A percentile compares a stretch with the other conserved stretches of the same genome.
phyloP scores from a whole-genome alignment of 192 early-diverging fungal species.

The Geranomyces variabilis region DNA sequence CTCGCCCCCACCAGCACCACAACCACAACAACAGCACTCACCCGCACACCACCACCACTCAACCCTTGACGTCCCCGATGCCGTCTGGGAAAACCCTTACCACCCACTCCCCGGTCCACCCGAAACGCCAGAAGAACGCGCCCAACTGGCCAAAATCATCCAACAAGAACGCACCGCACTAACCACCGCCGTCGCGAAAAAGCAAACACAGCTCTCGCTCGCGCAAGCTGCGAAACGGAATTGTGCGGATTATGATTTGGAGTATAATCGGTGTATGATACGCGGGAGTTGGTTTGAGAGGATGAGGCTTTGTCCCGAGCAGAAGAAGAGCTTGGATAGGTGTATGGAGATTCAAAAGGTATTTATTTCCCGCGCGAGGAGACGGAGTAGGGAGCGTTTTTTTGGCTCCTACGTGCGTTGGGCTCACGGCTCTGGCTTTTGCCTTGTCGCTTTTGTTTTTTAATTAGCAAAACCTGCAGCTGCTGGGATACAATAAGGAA shows the following conservation, averaged over 20 bases:
- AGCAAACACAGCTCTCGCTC: conserved; percentile 8
- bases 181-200: conserved; percentile 1
- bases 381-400: not conserved
- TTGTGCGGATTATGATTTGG: conserved; percentile 28
- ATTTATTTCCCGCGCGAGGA: not conserved
- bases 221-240: conserved; percentile 8
- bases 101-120: conserved; percentile 31
- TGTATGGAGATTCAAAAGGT: conserved; percentile 30
- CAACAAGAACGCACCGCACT: conserved; percentile 7
- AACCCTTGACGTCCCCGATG: conserved; percentile 1
- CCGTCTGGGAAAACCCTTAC: conserved; percentile 37
- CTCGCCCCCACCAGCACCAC: not conserved
- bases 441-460: not conserved
- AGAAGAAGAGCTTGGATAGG: conserved; percentile 4
- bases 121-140: conserved; percentile 17
- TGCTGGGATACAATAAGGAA: conserved; percentile 10
- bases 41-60: conserved; percentile 4
- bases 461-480: conserved; percentile 22
- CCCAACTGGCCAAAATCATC: conserved; percentile 13
- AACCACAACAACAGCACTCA: not conserved
- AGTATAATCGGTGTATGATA: conserved; percentile 10
- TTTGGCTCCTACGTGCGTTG: too few species aligned
- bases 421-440: not conserved
- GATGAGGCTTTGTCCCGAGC: conserved; percentile 2
- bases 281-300: conserved; percentile 17